These are phyloP conservation scores for Cladosporium sphaerospermum DNA, from an alignment of 2,329 filamentous ascomycete species.

Conservation along the genomic window DNA sequence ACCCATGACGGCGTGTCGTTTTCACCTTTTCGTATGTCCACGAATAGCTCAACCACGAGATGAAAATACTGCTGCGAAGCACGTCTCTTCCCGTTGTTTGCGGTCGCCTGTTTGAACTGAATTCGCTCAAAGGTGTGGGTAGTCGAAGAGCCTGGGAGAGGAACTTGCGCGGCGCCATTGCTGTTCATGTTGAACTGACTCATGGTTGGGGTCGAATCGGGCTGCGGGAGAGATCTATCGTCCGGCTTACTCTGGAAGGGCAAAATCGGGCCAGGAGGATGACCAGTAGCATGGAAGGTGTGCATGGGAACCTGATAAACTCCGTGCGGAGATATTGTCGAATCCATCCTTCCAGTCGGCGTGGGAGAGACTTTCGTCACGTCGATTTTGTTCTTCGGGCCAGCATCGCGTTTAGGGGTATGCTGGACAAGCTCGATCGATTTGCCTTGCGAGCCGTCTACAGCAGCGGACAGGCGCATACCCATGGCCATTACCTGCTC, in stretches of 20 bases:
- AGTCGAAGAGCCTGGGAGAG: constrained; percentile 27
- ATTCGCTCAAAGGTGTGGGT: constrained; percentile 77
- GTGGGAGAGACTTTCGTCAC: constrained; percentile 65
- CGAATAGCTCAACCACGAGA: constrained; percentile 78
- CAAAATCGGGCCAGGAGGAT: constrained; percentile 34
- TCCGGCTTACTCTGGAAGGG: constrained; percentile 35
- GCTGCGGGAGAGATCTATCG: constrained; percentile 11
- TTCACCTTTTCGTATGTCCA: constrained; percentile 51
- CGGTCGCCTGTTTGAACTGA: constrained; percentile 89
- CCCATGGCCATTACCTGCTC: constrained; percentile 67
- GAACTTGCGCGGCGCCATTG: constrained; percentile 18
- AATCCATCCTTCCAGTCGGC: constrained; percentile 36
- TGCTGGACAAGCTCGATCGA: constrained; percentile 81
- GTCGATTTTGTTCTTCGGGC: constrained; percentile 66
- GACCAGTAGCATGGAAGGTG: constrained; percentile 33
- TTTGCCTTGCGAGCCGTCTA: constrained; percentile 69
- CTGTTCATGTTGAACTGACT: constrained; percentile 17
- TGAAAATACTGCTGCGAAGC: constrained; percentile 92
- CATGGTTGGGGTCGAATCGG: constrained; percentile 13
- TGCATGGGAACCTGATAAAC: constrained; percentile 30
- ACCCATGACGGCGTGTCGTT: constrained; percentile 52
- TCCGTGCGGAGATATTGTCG: constrained; percentile 33
- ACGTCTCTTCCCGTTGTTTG: constrained; percentile 85
- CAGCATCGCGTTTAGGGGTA: constrained; percentile 85
- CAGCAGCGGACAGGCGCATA: constrained; percentile 77